Base-by-base conservation (phyloP, 2,329 filamentous ascomycete species). In the Colletotrichum sp. region DNA sequence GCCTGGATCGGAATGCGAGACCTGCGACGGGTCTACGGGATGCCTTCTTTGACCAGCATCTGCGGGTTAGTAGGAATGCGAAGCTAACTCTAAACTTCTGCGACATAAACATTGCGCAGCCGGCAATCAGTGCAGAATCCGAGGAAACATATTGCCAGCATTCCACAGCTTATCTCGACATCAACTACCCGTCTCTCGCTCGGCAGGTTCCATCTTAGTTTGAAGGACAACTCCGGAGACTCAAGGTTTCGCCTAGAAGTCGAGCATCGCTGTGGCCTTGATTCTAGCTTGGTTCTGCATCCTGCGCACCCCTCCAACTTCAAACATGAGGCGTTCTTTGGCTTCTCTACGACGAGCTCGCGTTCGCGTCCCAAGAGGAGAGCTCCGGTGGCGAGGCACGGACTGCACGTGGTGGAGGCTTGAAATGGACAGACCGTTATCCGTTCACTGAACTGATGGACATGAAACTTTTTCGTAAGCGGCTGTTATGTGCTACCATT, bases 321-420 rank as follows among this genome's bases (percentile, higher is more conserved):
- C 67, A 73, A 73, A 71, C 71, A 61, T 6, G 71, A 73, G 71
- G 71, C 71, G 71, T 27, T 38, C 47, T 24, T 57, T 36, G 24
- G 59, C 31, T 61, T 1, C 66, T 31, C 11, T 34, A 27, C 55
- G 18, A 55, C 3, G 36, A n/a, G 15, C 36, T 61, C 27, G 27
- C 55, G 18, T 43, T 58, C 66, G 18, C 18, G 13, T n/a, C 38
- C n/a, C 29, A n/a, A n/a, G 29, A 69, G 21, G n/a, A 24, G 31
- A 67, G 27, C 29, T 72, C 34, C 38, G 34, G n/a, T 38, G 62
- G 43, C 29, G 27, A 58, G 21, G 68, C 71, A 73, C 71, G 62
- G 71, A 70, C 67, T 71, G 68, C 33, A 73, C 71, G 61, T 73
- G 71, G 70, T 24, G 6, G 67, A 57, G 38, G 61, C 61, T 73